phyloP scores from a whole-genome alignment of 179 eudicot genomes.

The Heliamphora pulchella region DNA sequence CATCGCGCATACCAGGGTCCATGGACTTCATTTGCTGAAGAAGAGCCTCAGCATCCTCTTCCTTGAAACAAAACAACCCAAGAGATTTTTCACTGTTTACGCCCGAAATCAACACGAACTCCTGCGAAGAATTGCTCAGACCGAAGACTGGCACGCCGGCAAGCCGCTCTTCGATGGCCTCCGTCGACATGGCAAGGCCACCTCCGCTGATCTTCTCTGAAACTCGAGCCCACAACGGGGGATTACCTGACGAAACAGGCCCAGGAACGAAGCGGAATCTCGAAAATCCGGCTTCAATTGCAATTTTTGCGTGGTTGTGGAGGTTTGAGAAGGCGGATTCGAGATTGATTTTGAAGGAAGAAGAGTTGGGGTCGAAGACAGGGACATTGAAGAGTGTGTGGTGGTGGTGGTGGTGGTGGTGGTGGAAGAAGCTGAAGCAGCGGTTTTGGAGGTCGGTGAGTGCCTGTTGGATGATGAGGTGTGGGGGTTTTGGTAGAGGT shows the following conservation, averaged over 20 bases:
- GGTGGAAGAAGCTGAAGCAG: constrained; percentile 29
- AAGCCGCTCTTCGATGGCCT: constrained; percentile 64
- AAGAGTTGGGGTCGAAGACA: constrained; percentile 11
- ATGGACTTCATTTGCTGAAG: constrained; percentile 61
- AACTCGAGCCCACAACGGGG: constrained; percentile 38
- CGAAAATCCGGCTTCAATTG: constrained; percentile 20
- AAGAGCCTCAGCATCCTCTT: constrained; percentile 64
- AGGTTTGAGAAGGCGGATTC: constrained; percentile 32
- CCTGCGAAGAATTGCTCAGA: constrained; percentile 51
- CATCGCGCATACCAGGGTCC: constrained; percentile 58
- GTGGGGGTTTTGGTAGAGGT: constrained; percentile 24
- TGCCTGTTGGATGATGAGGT: constrained; percentile 34
- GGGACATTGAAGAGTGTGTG: constrained; percentile 14
- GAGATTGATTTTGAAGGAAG: constrained; percentile 23
- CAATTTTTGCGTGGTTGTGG: constrained; percentile 18
- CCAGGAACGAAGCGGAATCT: background rate
- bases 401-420: constrained; percentile 24
- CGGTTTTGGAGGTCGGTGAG: constrained; percentile 34
- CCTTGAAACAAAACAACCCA: constrained; percentile 66
- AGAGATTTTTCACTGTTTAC: constrained; percentile 33
- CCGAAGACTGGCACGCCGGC: constrained; percentile 80
- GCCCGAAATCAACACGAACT: constrained; percentile 72
- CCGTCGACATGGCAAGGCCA: constrained; percentile 29
- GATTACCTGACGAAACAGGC: constrained; percentile 13
- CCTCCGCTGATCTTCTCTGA: background rate